Evolutionary conservation across 805 yeast species (phyloP).

Genomic region (Lachancea meyersii): DNA sequence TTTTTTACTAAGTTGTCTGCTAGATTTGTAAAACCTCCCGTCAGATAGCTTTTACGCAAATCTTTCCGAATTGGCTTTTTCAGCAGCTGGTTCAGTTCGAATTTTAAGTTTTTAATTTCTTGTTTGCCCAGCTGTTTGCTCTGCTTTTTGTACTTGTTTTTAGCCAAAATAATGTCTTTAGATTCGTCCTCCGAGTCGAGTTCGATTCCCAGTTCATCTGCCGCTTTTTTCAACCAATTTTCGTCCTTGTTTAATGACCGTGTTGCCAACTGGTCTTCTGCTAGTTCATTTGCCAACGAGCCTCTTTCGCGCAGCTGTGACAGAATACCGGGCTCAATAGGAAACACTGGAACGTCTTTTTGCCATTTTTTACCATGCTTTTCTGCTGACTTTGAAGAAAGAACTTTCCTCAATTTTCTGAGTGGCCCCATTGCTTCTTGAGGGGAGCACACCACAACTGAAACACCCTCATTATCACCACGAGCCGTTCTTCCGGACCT

Average conservation of each 20-base stretch:
- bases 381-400: slow-evolving; percentile 33
- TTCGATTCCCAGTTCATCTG: slow-evolving; percentile 86
- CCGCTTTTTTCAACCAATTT: slow-evolving; percentile 82
- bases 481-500: slow-evolving; percentile 98
- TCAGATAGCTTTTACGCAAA: slow-evolving; percentile 63
- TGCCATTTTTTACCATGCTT: slow-evolving; percentile 39
- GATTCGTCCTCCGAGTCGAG: slow-evolving; percentile 61
- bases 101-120: slow-evolving; percentile 42
- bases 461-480: slow-evolving; percentile 90
- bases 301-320: slow-evolving; percentile 66
- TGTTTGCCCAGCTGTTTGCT: slow-evolving; percentile 47
- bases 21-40: slow-evolving; percentile 70
- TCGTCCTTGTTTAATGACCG: slow-evolving; percentile 61
- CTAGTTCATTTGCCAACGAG: slow-evolving; percentile 61
- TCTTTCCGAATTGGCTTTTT: slow-evolving; percentile 52
- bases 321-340: slow-evolving; percentile 70
- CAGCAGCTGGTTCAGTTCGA: slow-evolving; percentile 49
- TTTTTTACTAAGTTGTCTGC: slow-evolving; percentile 73
- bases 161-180: slow-evolving; percentile 41
- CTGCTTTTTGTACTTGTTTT: slow-evolving; percentile 52
- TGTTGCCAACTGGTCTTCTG: slow-evolving; percentile 60
- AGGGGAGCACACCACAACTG: slow-evolving; percentile 87
- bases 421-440: slow-evolving; percentile 89
- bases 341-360: slow-evolving; percentile 59
- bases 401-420: slow-evolving; percentile 58